Evolutionary conservation across 768 basidiomycete species (phyloP), one percentile per base, ranked within the genome.

Genomic region (Cystofilobasidium ferigula): DNA sequence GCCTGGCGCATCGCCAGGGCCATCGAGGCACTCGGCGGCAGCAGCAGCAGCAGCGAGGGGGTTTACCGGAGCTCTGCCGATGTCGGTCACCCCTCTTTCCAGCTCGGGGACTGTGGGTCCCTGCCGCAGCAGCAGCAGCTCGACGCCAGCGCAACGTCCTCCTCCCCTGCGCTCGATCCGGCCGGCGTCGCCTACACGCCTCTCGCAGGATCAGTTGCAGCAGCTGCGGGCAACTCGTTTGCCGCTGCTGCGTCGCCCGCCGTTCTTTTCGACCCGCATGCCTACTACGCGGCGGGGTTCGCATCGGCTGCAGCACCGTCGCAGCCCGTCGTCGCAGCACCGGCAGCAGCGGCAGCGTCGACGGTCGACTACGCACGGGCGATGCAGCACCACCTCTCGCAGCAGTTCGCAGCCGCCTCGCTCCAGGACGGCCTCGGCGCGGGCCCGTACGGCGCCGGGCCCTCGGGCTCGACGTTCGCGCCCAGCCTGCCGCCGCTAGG

Each of bases 31-130:
- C 40, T 20, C 20, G 10, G 40, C 40, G 40, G 40, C 10, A 10
- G 10, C n/a, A n/a, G n/a, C n/a, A n/a, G n/a, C n/a, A n/a, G n/a
- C n/a, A n/a, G n/a, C n/a, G n/a, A n/a, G n/a, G n/a, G n/a, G n/a
- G n/a, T n/a, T n/a, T n/a, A n/a, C n/a, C n/a, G n/a, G n/a, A n/a
- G n/a, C n/a, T 42, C 45, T 47, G 45, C 45, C 22, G 45, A 47
- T n/a, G 45, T 47, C 45, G 45, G 45, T 47, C 22, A 47, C 45
- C 45, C n/a, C n/a, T n/a, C n/a, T n/a, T n/a, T n/a, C n/a, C n/a
- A n/a, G n/a, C n/a, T n/a, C n/a, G n/a, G n/a, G n/a, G n/a, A n/a
- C n/a, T n/a, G n/a, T n/a, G n/a, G n/a, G n/a, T n/a, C n/a, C n/a
- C n/a, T n/a, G n/a, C n/a, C n/a, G n/a, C n/a, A n/a, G n/a, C n/a